These are phyloP conservation scores for Boeremia exigua DNA, from an alignment of 2,329 filamentous ascomycete species.

Conservation along the genomic window DNA sequence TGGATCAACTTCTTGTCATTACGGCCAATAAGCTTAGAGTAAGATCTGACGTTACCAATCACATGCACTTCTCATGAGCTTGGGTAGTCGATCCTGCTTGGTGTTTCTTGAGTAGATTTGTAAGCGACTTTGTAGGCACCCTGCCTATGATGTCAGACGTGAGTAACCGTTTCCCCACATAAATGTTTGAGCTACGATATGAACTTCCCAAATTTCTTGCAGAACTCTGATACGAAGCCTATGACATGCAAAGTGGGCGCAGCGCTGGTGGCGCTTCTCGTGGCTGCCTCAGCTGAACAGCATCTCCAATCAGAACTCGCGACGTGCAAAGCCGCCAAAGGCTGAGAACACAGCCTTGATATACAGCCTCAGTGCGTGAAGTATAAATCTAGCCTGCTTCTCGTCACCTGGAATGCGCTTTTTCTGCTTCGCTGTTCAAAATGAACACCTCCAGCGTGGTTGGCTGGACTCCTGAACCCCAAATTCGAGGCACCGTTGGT, in stretches of 20 bases:
- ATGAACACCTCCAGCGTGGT: conserved; percentile 3
- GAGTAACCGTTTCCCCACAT: too few species aligned
- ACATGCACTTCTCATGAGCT: too few species aligned
- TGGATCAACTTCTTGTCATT: too few species aligned
- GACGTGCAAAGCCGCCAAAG: background rate
- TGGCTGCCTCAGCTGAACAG: background rate
- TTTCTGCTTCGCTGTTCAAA: background rate
- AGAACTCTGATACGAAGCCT: too few species aligned
- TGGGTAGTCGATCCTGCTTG: background rate
- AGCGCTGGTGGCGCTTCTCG: background rate
- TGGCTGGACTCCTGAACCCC: conserved; percentile 24
- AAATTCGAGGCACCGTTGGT: conserved; percentile 38
- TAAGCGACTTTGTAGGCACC: background rate
- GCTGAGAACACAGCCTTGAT: background rate
- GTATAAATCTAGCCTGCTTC: background rate
- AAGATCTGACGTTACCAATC: too few species aligned
- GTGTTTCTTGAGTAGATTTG: background rate
- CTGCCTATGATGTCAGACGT: background rate
- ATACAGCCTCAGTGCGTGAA: background rate
- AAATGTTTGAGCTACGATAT: too few species aligned
- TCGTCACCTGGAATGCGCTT: background rate
- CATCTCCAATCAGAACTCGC: background rate
- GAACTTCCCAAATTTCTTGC: too few species aligned
- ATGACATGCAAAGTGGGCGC: background rate
- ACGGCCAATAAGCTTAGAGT: too few species aligned